Conservation (phyloP, 169 alveolate species). For the Cryptosporidium andersoni region DNA sequence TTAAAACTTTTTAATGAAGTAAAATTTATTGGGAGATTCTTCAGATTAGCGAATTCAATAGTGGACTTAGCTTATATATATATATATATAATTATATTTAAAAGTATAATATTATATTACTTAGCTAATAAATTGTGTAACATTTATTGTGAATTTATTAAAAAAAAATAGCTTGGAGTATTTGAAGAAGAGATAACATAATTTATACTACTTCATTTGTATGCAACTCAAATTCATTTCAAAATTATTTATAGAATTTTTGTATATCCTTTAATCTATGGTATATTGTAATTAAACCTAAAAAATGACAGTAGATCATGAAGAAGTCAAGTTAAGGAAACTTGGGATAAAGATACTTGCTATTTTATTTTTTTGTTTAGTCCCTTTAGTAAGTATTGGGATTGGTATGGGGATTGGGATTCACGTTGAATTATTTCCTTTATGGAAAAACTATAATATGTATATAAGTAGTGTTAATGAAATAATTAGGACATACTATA, state of each 20-base stretch:
- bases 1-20: not conserved
- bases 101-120: no score
- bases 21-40: not conserved
- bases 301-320: not conserved
- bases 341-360: constrained; percentile 4
- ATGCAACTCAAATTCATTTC: no score
- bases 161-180: no score
- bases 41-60: not conserved
- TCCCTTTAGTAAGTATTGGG: not conserved
- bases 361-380: not conserved
- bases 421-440: constrained; percentile 6
- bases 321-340: constrained; percentile 6
- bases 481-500: constrained; percentile 36
- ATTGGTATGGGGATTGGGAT: constrained; percentile 12
- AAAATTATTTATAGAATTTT: not conserved
- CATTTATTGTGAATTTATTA: no score
- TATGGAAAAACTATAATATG: constrained; percentile 33
- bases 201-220: no score
- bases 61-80: no score
- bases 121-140: no score
- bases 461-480: constrained; percentile 32
- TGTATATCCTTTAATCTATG: not conserved
- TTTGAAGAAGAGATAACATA: no score
- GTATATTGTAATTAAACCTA: not conserved
- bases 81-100: no score